Base-by-base conservation (phyloP, 2,329 filamentous ascomycete species). In the Xylariomycetidae sp. region DNA sequence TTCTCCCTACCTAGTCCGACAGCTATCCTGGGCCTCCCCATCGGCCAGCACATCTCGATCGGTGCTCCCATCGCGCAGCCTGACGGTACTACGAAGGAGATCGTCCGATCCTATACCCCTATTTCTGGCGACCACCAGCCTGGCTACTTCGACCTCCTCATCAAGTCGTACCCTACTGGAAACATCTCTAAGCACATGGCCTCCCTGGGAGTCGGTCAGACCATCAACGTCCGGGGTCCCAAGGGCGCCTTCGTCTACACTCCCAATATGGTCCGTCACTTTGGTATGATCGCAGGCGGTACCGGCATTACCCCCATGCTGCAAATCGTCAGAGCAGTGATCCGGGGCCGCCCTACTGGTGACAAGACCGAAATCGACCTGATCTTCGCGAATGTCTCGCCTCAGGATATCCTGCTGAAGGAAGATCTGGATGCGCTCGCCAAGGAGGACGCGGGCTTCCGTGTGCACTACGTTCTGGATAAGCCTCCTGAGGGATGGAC, bases 241-340 rank as follows among this genome's bases (percentile, higher is more conserved):
- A 97, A 97, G 76, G 92, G 92, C 51, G 90, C 90, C 51, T 96
- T 98, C 74, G 86, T 94, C 44, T 98, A 98, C 70, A 87, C 83
- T 13, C 88, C 90, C 51, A 96, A 96, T 73, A 90, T 98, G 85
- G 87, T 90, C 51, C 82, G 86, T 46, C 86, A 86, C 65, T 94
- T 98, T 50, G 92, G 89, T 58, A 98, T 98, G 92, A 87, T 98
- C 58, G 88, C 92, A 45, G 92, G 92, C 49, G 92, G 92, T 46
- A 97, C 92, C 20, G 92, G 92, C 50, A 97, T 98, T 62, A 97
- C 92, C 8, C 92, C 92, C 41, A 98, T 98, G 92, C 77, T 97
- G 44, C 92, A 98, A 70, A 80, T 98, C 52, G 81, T 95, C 59
- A 85, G 88, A 54, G 92, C 90, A 38, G 88, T 97, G 50, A 77